Evolutionary conservation across 768 basidiomycete genomes (phyloP).

Genomic region (Mycena galopus): DNA sequence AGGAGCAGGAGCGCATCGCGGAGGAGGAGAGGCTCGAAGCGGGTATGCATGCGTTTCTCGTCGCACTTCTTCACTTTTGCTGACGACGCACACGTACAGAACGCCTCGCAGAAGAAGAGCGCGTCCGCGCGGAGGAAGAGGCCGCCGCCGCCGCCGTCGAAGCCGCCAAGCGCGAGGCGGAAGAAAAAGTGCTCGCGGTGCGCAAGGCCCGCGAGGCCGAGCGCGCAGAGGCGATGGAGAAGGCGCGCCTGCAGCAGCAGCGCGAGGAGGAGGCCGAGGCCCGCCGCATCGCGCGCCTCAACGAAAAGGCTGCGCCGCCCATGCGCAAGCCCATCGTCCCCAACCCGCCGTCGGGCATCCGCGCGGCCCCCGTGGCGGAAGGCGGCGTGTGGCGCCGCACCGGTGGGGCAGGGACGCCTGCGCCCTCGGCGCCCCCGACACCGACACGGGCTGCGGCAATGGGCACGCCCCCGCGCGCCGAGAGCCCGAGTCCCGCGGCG

Average conservation of each 20-base stretch:
- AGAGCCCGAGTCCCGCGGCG: constrained; percentile 65
- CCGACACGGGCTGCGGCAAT: constrained; percentile 44
- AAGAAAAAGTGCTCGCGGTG: constrained; percentile 64
- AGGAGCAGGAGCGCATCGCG: constrained; percentile 64
- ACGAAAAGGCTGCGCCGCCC: constrained; percentile 49
- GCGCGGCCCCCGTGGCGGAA: constrained; percentile 32
- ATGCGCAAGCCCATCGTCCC: constrained; percentile 45
- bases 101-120: constrained; percentile 68
- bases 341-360: constrained; percentile 42
- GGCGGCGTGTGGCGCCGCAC: constrained; percentile 48
- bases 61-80: background rate
- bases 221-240: constrained; percentile 64
- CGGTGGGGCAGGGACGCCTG: constrained; percentile 39
- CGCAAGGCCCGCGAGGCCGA: constrained; percentile 68
- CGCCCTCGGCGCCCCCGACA: constrained; percentile 44
- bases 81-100: constrained; percentile 50
- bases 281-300: constrained; percentile 54
- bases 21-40: constrained; percentile 62
- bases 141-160: constrained; percentile 61
- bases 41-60: constrained; percentile 54
- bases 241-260: constrained; percentile 69
- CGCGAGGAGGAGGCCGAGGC: constrained; percentile 81
- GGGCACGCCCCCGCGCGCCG: constrained; percentile 61
- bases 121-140: constrained; percentile 61
- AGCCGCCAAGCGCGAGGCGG: constrained; percentile 70